These are phyloP conservation scores for Boletus fagicola DNA, from an alignment of 768 basidiomycete genomes.

Conservation along the genomic window DNA sequence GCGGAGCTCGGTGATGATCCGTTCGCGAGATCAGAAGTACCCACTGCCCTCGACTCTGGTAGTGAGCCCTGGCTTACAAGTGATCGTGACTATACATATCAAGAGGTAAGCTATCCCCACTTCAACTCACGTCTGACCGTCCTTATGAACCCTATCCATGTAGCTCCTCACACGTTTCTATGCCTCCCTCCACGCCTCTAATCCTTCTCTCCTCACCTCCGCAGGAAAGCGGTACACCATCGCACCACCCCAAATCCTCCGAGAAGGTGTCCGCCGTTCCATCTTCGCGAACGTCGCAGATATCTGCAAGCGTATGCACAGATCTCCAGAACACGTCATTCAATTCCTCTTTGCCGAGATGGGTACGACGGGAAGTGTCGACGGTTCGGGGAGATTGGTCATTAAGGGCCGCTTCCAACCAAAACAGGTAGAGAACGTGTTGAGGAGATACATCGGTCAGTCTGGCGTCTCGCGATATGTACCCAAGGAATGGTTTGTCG, in stretches of 20 bases:
- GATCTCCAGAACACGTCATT: conserved; percentile 96
- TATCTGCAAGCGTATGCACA: conserved; percentile 98
- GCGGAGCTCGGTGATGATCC: conserved; percentile 88
- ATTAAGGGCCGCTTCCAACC: conserved; percentile 99
- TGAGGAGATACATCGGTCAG: conserved; percentile 94
- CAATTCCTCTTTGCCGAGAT: conserved; percentile 96
- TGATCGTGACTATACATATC: conserved; percentile 95
- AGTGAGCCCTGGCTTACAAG: conserved; percentile 88
- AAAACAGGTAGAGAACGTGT: conserved; percentile 96
- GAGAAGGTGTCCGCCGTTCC: conserved; percentile 96
- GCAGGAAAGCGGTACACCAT: conserved; percentile 95
- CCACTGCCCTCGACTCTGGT: conserved; percentile 66
- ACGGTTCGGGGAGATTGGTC: conserved; percentile 86
- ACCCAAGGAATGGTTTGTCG: background rate
- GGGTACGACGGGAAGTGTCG: conserved; percentile 96
- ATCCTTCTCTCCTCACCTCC: conserved; percentile 84
- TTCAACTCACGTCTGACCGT: background rate
- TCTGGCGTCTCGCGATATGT: conserved; percentile 7
- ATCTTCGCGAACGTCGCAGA: conserved; percentile 96
- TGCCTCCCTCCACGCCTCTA: conserved; percentile 84
- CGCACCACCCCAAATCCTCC: conserved; percentile 88
- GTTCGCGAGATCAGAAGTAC: conserved; percentile 60
- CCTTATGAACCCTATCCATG: background rate
- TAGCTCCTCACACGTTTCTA: conserved; percentile 95
- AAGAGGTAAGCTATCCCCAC: conserved; percentile 58